phyloP scores from a whole-genome alignment of 179 eudicot genomes.

The Carnegiea gigantea region DNA sequence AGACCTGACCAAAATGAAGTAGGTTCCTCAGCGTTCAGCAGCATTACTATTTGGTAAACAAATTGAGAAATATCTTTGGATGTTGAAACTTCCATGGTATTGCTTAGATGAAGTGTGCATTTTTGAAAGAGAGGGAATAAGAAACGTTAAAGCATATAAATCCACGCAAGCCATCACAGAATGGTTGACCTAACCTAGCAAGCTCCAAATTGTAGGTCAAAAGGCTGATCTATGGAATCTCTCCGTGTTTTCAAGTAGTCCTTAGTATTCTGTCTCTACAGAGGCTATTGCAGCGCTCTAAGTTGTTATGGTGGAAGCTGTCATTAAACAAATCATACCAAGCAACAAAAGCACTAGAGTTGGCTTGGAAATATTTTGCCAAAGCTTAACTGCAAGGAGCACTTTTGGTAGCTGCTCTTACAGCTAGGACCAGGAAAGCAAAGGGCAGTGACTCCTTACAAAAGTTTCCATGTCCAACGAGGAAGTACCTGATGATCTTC shows the following conservation, averaged over 20 bases:
- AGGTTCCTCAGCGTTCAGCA: neutral
- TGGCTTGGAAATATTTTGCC: slow-evolving; percentile 1
- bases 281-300: neutral
- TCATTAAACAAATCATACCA: neutral
- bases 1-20: neutral
- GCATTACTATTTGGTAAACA: neutral
- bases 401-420: neutral
- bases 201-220: neutral
- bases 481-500: slow-evolving; percentile 84
- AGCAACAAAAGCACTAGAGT: neutral
- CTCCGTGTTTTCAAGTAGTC: neutral
- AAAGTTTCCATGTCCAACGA: slow-evolving; percentile 5
- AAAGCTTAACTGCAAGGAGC: neutral
- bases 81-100: neutral
- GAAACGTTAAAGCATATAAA: neutral
- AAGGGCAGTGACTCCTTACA: slow-evolving; percentile 11
- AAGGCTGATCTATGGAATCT: neutral
- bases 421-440: neutral
- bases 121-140: neutral
- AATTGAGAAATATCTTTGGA: neutral
- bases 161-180: neutral
- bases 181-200: neutral
- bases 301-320: neutral
- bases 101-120: neutral
- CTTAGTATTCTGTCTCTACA: neutral